Evolutionary conservation across 768 basidiomycete genomes (phyloP), one percentile per base, ranked within the genome.

Genomic region (Crepidotus variabilis): DNA sequence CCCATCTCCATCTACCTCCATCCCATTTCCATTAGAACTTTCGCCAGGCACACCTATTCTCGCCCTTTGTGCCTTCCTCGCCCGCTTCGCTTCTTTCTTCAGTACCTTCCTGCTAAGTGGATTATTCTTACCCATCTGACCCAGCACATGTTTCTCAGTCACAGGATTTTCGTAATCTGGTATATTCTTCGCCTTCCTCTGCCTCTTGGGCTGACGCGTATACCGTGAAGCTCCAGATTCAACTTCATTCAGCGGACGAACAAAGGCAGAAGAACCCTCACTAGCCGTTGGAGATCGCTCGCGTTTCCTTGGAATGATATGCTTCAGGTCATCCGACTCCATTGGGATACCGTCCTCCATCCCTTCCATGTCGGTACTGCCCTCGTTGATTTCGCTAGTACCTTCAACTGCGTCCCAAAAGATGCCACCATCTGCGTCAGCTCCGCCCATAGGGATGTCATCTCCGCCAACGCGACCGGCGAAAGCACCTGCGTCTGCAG

Each of bases 401-500:
- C 65, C 72, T 45, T 77, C 77, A 33, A 71, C 67, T 1, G 77
- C 76, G 59, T 78, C 78, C 64, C 69, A 76, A 51, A 75, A 76
- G 2, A 73, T 60, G 43, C 79, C 77, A 13, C 67, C 66, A 18
- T 72, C 74, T 45, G 78, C 79, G 56, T 81, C 75, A 5, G 69
- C 74, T 59, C 79, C 67, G 28, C 55, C 55, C 71, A 79, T 75
- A 0, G 73, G 70, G 23, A 80, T 34, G 32, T 63, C 65, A 2
- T 61, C 77, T 35, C 77, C 73, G n/a, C 64, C 69, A 16, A 67
- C 65, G 1, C 72, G 72, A 9, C 72, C 75, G 39, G 77, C 83
- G 57, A 91, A 91, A 8, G 90, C 92, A n/a, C 86, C 88, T 10
- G 84, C 85, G 65, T 94, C 94, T 0, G 90, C 87, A 39, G 79